Evolutionary conservation across 1,284 basidiomycete genomes (phyloP).

Genomic region (Ustilago crameri): DNA sequence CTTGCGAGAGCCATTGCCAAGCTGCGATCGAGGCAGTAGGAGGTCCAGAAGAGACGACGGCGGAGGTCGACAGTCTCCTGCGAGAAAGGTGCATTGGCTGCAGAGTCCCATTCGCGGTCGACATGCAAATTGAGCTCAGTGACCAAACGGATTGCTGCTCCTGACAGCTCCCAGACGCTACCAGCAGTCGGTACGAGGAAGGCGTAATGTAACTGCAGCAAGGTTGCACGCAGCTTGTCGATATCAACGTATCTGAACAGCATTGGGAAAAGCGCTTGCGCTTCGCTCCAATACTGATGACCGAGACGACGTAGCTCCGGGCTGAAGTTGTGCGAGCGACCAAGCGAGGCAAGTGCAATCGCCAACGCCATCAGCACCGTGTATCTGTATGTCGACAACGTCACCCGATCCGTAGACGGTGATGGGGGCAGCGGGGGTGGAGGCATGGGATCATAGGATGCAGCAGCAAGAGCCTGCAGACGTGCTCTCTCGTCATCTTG

Average conservation of each 20-base stretch:
- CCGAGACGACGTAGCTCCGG: constrained; percentile 41
- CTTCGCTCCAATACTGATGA: constrained; percentile 43
- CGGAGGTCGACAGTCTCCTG: constrained; percentile 35
- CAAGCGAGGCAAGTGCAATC: constrained; percentile 40
- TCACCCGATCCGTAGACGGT: constrained; percentile 14
- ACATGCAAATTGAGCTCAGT: constrained; percentile 47
- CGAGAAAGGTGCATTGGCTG: constrained; percentile 22
- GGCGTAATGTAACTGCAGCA: constrained; percentile 45
- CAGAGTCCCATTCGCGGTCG: constrained; percentile 43
- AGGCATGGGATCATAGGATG: constrained; percentile 25
- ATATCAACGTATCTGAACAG: constrained; percentile 27
- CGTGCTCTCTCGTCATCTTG: constrained; percentile 29
- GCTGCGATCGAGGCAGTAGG: constrained; percentile 47
- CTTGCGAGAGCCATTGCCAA: constrained; percentile 35
- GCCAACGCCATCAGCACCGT: constrained; percentile 37
- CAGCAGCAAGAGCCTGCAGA: constrained; percentile 10
- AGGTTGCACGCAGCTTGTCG: constrained; percentile 35
- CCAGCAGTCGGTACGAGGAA: constrained; percentile 37
- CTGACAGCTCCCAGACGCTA: constrained; percentile 48
- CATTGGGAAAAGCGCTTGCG: constrained; percentile 24
- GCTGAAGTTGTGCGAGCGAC: constrained; percentile 47
- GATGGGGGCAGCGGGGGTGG: constrained; percentile 30
- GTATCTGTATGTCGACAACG: constrained; percentile 32
- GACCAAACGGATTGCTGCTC: constrained; percentile 41
- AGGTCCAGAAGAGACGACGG: constrained; percentile 46